Base-by-base conservation (phyloP, 2,329 filamentous ascomycete genomes). In the Neonectria magnoliae region DNA sequence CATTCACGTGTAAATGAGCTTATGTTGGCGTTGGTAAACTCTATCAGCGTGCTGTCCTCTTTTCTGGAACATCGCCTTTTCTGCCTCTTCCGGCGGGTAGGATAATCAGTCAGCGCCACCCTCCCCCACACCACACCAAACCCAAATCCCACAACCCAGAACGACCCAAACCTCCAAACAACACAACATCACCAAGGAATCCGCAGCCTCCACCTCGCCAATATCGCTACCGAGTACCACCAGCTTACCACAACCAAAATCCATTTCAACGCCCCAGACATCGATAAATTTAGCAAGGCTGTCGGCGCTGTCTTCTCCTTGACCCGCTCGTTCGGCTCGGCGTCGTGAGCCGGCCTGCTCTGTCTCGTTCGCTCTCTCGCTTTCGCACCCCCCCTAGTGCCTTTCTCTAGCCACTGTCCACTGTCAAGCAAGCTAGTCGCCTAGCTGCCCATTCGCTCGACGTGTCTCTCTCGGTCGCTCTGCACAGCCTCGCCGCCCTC, bases 241-340 rank as follows among this genome's bases (percentile, higher is more conserved):
- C 20, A 4, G 42, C 16, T 25, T 11, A 22, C 20, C 18, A 29
- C 31, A 55, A 31, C 57, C 55, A 50, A 63, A 65, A 60, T 25
- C 63, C 53, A 57, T 36, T 36, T 14, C 33, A 22, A 50, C 44
- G 33, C 60, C 60, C 52, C 18, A 36, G 55, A 54, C 38, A 42
- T 22, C 44, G 62, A 71, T 69, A 68, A 72, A 71, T 72, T 71
- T 71, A 72, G 69, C 55, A 72, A 66, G 56, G n/a, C 27, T 54
- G 29, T 29, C 52, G 57, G 27, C 54, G 48, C 29, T 5, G 27
- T 20, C n/a, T 33, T 29, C 27, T 20, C 29, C 36, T 60, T 48
- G 57, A 50, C 57, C 57, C 51, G 50, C 58, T 44, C 48, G 51
- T 57, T 54, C 33, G 33, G 52, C 51, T 62, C 14, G 48, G 33